Conservation (phyloP, 1,284 basidiomycete species). For the Apiotrichum montevideense region DNA sequence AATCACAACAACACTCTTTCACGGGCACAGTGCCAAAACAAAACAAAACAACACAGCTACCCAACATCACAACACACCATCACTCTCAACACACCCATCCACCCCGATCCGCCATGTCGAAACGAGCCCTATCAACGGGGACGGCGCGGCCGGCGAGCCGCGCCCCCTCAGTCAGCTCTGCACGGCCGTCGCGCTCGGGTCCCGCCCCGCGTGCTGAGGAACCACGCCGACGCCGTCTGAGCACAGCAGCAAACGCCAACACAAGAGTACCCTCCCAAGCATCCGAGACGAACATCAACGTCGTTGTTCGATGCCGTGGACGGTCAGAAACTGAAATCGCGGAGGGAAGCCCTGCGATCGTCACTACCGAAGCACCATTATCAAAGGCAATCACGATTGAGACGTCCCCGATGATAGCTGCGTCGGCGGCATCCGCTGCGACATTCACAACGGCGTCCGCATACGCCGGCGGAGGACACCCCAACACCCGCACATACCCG, state of each 20-base stretch:
- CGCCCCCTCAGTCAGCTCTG: constrained; percentile 13
- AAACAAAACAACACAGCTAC: not conserved
- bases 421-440: constrained; percentile 19
- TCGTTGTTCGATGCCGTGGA: constrained; percentile 82
- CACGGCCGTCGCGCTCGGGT: not conserved
- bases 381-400: constrained; percentile 72
- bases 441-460: constrained; percentile 51
- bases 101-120: constrained; percentile 24
- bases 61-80: not conserved
- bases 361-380: constrained; percentile 65
- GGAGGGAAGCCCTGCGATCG: constrained; percentile 74
- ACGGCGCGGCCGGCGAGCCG: constrained; percentile 15
- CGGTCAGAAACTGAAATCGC: constrained; percentile 59
- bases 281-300: constrained; percentile 65
- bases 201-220: not conserved
- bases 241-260: not conserved
- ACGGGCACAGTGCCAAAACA: no score
- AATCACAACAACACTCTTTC: not conserved
- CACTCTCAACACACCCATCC: not conserved
- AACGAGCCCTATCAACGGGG: constrained; percentile 15
- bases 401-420: constrained; percentile 46
- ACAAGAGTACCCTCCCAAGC: not conserved
- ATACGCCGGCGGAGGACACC: constrained; percentile 42
- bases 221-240: not conserved
- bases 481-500: constrained; percentile 69